These are phyloP conservation scores for Iris macrosiphon DNA, from an alignment of 106 monocot genomes.

Conservation along the genomic window DNA sequence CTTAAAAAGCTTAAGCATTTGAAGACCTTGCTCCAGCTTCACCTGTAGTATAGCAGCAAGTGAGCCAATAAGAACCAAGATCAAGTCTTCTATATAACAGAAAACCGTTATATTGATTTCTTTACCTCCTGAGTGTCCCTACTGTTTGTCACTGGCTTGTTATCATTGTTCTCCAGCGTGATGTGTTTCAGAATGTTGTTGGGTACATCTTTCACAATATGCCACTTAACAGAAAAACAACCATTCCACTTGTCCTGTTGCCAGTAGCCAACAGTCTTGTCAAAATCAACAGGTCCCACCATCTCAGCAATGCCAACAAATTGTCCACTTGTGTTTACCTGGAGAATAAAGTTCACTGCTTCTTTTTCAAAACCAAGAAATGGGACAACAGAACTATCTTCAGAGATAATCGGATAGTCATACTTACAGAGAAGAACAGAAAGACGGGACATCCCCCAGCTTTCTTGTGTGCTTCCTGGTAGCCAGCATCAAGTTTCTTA, in stretches of 20 bases:
- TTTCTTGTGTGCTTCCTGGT: slow-evolving; percentile 58
- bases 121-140: slow-evolving; percentile 94
- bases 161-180: slow-evolving; percentile 80
- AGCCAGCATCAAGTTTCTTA: slow-evolving; percentile 95
- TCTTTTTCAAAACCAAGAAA: neutral
- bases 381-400: neutral
- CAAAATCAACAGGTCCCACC: slow-evolving; percentile 83
- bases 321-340: slow-evolving; percentile 95
- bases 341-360: too few relatives aligned
- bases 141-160: slow-evolving; percentile 93
- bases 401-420: neutral
- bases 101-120: neutral
- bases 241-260: slow-evolving; percentile 98
- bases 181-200: slow-evolving; percentile 79
- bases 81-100: too few relatives aligned
- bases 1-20: slow-evolving; percentile 34
- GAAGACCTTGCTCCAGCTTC: slow-evolving; percentile 30
- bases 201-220: slow-evolving; percentile 95
- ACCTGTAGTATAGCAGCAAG: slow-evolving; percentile 3
- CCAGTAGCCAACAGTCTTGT: slow-evolving; percentile 89
- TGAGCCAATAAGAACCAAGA: neutral
- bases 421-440: slow-evolving; percentile 87
- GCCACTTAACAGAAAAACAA: slow-evolving; percentile 90
- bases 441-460: slow-evolving; percentile 59
- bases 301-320: slow-evolving; percentile 98